Conservation (phyloP, 768 basidiomycete genomes). For the Rhodotorula diobovata region DNA sequence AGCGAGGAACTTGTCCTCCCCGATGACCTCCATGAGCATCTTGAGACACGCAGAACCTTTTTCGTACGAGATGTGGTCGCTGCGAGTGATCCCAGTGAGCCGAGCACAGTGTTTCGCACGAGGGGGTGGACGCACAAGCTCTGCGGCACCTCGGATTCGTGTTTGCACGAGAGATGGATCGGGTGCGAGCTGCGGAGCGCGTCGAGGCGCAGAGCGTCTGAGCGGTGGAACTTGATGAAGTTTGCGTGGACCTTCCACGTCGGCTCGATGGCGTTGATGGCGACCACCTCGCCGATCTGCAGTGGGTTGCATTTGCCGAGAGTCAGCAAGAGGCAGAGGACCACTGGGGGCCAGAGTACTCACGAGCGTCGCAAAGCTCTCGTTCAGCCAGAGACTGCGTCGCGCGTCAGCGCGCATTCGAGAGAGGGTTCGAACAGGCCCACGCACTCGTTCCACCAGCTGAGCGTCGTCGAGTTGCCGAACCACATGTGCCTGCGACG, state of each 20-base stretch:
- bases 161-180: slow-evolving; percentile 82
- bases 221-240: slow-evolving; percentile 74
- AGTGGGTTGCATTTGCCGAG: too few species aligned
- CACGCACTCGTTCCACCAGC: slow-evolving; percentile 45
- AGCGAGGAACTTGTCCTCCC: slow-evolving; percentile 69
- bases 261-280: slow-evolving; percentile 56
- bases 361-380: slow-evolving; percentile 47
- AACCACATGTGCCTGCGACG: slow-evolving; percentile 36
- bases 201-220: slow-evolving; percentile 73
- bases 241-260: slow-evolving; percentile 62
- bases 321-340: too few species aligned
- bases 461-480: slow-evolving; percentile 77
- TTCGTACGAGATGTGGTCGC: slow-evolving; percentile 46
- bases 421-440: neutral
- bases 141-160: slow-evolving; percentile 47
- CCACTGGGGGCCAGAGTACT: neutral
- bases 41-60: slow-evolving; percentile 64
- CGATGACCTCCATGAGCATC: slow-evolving; percentile 84
- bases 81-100: neutral
- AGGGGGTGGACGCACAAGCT: neutral
- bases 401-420: fast-evolving
- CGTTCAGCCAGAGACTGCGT: slow-evolving; percentile 47
- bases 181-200: slow-evolving; percentile 84
- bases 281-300: slow-evolving; percentile 76
- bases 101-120: neutral